Evolutionary conservation across 768 basidiomycete genomes (phyloP).

Genomic region (Phanerochaete carnosa): DNA sequence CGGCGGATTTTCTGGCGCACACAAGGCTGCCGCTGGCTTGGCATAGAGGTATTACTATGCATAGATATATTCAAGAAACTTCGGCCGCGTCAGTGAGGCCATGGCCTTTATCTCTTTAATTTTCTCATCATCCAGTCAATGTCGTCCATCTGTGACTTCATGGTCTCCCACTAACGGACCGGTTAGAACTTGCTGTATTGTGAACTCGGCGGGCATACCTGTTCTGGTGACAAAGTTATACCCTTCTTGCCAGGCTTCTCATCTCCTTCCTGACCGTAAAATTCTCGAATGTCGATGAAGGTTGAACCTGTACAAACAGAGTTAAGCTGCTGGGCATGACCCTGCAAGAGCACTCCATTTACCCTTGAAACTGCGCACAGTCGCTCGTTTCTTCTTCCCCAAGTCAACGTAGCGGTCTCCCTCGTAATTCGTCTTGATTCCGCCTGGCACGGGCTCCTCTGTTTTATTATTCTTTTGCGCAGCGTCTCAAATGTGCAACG

Average conservation of each 20-base stretch:
- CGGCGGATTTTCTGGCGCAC: constrained; percentile 68
- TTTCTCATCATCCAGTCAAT: constrained; percentile 52
- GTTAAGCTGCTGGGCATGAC: neutral
- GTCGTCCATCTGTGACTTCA: constrained; percentile 40
- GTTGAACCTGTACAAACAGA: constrained; percentile 37
- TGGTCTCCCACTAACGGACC: constrained; percentile 47
- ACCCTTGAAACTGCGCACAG: constrained; percentile 51
- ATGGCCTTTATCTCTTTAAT: constrained; percentile 19
- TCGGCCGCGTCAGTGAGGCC: neutral
- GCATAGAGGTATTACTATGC: constrained; percentile 21
- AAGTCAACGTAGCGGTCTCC: constrained; percentile 59
- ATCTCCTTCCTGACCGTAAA: constrained; percentile 48
- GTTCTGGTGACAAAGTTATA: constrained; percentile 61
- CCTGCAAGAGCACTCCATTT: neutral
- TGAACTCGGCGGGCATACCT: constrained; percentile 39
- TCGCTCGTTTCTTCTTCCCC: constrained; percentile 69
- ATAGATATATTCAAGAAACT: constrained; percentile 5
- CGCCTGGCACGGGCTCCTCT: neutral
- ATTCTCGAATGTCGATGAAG: constrained; percentile 74
- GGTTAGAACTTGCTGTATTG: neutral
- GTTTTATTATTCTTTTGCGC: neutral
- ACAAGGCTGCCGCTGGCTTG: constrained; percentile 70
- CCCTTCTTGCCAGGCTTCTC: constrained; percentile 83
- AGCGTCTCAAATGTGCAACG: too few relatives aligned
- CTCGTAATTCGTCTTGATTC: constrained; percentile 1